These are phyloP conservation scores for Chrysochromulina tobinii DNA, from an alignment of 78 protist species.

Conservation along the genomic window DNA sequence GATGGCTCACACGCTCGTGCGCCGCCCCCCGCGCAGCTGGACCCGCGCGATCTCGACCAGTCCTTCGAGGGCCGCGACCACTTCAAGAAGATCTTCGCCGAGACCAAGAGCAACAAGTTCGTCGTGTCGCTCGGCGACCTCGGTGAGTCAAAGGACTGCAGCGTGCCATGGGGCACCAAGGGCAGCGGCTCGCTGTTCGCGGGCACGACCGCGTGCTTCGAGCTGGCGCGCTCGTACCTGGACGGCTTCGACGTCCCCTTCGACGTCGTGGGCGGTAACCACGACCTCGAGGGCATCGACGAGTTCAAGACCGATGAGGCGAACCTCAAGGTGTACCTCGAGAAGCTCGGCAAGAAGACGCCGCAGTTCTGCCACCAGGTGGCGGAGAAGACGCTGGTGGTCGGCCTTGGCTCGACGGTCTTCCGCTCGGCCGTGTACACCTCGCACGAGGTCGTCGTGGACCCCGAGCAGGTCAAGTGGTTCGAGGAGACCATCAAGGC, in stretches of 20 bases:
- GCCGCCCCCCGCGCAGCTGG: not conserved
- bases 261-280: not conserved
- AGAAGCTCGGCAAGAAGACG: not conserved
- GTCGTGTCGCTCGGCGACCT: not conserved
- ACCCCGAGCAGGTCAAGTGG: constrained; percentile 7
- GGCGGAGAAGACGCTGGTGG: constrained; percentile 13
- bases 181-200: not conserved
- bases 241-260: not conserved
- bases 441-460: constrained; percentile 11
- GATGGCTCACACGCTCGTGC: too few species aligned
- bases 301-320: constrained; percentile 27
- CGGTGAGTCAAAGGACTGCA: not conserved
- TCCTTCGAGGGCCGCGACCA: not conserved
- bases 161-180: not conserved
- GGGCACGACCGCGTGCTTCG: not conserved
- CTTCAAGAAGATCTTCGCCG: not conserved
- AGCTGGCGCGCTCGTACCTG: not conserved
- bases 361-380: not conserved
- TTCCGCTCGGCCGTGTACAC: not conserved
- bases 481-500: not conserved
- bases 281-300: constrained; percentile 40
- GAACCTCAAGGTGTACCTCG: constrained; percentile 16
- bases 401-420: not conserved
- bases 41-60: not conserved
- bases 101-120: not conserved